phyloP scores from a whole-genome alignment of 2,329 filamentous ascomycete species.

The Phialophora tarda region DNA sequence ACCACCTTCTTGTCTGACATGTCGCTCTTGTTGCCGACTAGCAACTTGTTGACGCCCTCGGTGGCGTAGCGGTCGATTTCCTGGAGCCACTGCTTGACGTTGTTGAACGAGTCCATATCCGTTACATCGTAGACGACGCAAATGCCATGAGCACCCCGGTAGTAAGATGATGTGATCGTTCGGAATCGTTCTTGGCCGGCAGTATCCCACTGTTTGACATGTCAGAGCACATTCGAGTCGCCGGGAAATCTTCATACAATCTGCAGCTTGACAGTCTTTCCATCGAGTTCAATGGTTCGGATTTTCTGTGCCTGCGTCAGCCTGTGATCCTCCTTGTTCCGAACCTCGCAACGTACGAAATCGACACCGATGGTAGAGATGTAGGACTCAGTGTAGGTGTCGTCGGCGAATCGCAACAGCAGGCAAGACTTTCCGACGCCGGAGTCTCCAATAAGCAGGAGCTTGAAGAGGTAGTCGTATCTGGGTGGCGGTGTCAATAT shows the following conservation, averaged over 20 bases:
- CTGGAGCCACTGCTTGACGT: slow-evolving; percentile 99
- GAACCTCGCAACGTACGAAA: slow-evolving; percentile 72
- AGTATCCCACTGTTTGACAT: slow-evolving; percentile 82
- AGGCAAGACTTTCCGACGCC: slow-evolving; percentile 99
- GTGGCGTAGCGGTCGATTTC: slow-evolving; percentile 99
- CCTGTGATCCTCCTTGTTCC: slow-evolving; percentile 20
- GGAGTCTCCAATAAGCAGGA: slow-evolving; percentile 99
- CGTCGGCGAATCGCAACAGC: slow-evolving; percentile 95
- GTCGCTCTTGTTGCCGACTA: slow-evolving; percentile 99
- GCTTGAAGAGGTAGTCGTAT: slow-evolving; percentile 99
- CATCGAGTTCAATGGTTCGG: slow-evolving; percentile 97
- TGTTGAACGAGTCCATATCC: slow-evolving; percentile 99
- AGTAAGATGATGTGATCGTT: slow-evolving; percentile 99
- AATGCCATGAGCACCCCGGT: slow-evolving; percentile 97
- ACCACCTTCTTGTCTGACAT: slow-evolving; percentile 99
- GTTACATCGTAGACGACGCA: slow-evolving; percentile 99
- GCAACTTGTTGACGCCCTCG: slow-evolving; percentile 98
- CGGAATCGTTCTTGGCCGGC: slow-evolving; percentile 99
- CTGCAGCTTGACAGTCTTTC: slow-evolving; percentile 99
- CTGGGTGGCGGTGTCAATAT: slow-evolving; percentile 54
- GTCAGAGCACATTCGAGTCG: slow-evolving; percentile 34
- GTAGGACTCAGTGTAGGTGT: slow-evolving; percentile 99
- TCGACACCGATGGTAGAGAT: slow-evolving; percentile 99
- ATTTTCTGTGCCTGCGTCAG: slow-evolving; percentile 77
- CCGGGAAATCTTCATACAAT: slow-evolving; percentile 69